Conservation (phyloP, 306 rosid species). For the Fagus crenata region DNA sequence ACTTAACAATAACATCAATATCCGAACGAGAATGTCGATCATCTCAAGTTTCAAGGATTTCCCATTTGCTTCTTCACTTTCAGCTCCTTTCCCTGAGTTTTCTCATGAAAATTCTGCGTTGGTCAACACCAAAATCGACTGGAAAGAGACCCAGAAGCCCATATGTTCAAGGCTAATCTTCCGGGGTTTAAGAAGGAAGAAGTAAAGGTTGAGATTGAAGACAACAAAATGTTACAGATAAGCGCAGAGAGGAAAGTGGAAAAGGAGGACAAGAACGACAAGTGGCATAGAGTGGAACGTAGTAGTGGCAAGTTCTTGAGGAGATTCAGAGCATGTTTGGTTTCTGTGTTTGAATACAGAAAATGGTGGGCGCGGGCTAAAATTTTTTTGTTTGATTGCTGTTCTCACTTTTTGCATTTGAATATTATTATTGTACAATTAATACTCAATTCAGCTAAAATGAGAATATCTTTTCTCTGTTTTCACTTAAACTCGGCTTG, state of each 20-base stretch:
- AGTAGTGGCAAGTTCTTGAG: conserved; percentile 37
- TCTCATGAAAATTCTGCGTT: conserved; percentile 22
- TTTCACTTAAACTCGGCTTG: no score
- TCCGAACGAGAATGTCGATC: background rate
- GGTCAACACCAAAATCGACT: conserved; percentile 24
- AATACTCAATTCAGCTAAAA: no score
- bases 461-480: no score
- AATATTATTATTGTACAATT: no score
- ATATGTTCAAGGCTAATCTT: conserved; percentile 31
- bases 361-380: no score
- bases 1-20: background rate
- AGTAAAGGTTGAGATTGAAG: conserved; percentile 37
- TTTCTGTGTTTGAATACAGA: no score
- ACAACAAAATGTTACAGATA: conserved; percentile 34
- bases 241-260: conserved; percentile 39
- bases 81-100: conserved; percentile 12
- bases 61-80: background rate
- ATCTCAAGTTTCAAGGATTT: conserved; percentile 15
- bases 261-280: conserved; percentile 40
- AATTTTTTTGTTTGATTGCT: no score
- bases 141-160: conserved; percentile 44
- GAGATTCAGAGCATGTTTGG: conserved; percentile 15
- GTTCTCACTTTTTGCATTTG: no score
- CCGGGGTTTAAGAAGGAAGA: conserved; percentile 35
- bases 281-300: conserved; percentile 38